A percentile compares a stretch with the other conserved stretches of the same genome.
Conservation (phyloP, 164 flowering plant species). For the Piper betle region DNA sequence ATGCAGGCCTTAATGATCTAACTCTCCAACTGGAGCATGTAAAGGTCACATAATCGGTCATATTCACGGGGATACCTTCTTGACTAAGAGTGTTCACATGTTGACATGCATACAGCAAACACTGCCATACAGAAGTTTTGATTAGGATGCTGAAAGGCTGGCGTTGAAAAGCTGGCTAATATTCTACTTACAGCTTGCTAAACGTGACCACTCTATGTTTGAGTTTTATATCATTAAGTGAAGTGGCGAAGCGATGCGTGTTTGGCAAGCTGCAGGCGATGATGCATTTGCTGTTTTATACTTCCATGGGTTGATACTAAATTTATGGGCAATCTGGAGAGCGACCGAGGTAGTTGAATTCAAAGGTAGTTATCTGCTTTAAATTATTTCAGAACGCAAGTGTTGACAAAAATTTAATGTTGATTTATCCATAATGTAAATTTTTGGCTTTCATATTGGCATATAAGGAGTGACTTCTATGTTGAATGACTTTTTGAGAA, state of each 20-base stretch:
- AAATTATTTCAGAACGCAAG: no score
- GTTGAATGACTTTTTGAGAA: no score
- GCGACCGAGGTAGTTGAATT: not conserved
- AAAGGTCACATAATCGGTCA: slow-evolving; percentile 7
- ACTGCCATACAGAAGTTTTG: not conserved
- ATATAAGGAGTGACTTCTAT: no score
- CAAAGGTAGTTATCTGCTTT: no score
- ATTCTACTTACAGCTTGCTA: not conserved
- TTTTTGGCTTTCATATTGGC: no score
- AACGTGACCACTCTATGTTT: not conserved
- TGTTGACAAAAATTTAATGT: no score
- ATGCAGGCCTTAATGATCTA: slow-evolving; percentile 77
- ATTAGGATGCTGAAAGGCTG: not conserved
- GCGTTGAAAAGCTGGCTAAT: not conserved
- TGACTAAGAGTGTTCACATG: not conserved
- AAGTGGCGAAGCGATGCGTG: not conserved
- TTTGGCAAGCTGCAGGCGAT: not conserved
- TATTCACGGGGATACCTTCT: not conserved
- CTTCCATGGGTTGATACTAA: not conserved
- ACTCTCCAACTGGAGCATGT: slow-evolving; percentile 67
- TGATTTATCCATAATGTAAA: no score
- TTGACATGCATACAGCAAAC: not conserved
- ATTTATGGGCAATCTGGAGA: not conserved
- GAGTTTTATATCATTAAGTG: not conserved
- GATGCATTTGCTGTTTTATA: not conserved